Evolutionary conservation across 352 stramenopile species (phyloP), one percentile per base, ranked within the genome.

Genomic region (Pythium aquatile): DNA sequence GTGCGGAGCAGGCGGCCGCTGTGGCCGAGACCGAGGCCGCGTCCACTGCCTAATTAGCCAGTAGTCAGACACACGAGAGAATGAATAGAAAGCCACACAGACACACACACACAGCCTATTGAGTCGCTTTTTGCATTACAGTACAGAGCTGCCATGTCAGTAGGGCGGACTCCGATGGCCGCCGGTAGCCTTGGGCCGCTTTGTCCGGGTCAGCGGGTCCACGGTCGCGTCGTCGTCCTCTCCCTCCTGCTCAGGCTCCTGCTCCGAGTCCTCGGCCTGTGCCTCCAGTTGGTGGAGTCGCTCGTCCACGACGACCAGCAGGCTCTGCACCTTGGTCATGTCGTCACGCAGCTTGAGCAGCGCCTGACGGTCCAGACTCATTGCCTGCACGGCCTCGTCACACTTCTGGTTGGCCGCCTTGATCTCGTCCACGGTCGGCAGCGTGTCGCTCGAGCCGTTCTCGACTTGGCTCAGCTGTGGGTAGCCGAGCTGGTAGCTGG

Each of bases 401-500:
- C 74, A 90, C 14, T 53, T 58, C 7, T 55, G 63, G 11, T 73
- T 81, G 32, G 70, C 70, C 10, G 28, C 24, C 29, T 66, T 75
- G 54, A 78, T 74, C 46, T 69, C 48, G 29, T 75, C 63, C 6
- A 72, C 58, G 20, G 61, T 67, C 40, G 68, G 54, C 29, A 53
- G 42, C 20, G 44, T 64, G 40, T 69, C 52, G 14, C 46, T 61
- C 5, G 17, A 55, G 16, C 58, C 68, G 6, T 55, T 59, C 16
- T 71, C 62, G 16, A 46, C 51, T 57, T 78, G 60, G 46, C 69
- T 76, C 24, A 71, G 54, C 44, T 74, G 63, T 10, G 81, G 81
- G 32, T 88, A 86, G 58, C 87, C 87, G n/a, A 95, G 72, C 63
- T 87, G 81, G 61, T 93, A 95, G 32, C 77, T 89, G 20, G 82